These are phyloP conservation scores for Claviceps paspali DNA, from an alignment of 2,329 filamentous ascomycete genomes.

Conservation along the genomic window DNA sequence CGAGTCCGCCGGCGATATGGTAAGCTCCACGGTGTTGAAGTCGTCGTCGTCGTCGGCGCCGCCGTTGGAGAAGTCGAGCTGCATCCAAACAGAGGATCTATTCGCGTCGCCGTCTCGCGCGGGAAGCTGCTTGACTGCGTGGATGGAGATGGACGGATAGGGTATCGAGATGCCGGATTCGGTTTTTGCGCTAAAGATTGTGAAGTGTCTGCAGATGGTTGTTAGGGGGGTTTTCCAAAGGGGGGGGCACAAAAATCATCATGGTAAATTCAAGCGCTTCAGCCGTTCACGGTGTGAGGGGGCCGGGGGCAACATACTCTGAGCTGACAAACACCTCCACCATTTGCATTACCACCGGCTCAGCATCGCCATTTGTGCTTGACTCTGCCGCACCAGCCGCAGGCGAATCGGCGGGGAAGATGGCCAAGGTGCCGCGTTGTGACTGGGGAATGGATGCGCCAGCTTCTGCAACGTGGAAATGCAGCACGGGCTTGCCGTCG, in stretches of 20 bases:
- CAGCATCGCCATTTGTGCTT: conserved; percentile 17
- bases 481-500: conserved; percentile 53
- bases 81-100: conserved; percentile 46
- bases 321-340: conserved; percentile 45
- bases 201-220: conserved; percentile 26
- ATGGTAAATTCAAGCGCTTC: no score
- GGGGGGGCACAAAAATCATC: no score
- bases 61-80: conserved; percentile 48
- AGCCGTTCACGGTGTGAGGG: no score
- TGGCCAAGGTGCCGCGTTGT: conserved; percentile 39
- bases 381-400: conserved; percentile 10
- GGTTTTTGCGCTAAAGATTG: conserved; percentile 44
- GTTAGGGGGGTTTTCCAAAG: not conserved
- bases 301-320: no score
- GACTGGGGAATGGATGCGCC: conserved; percentile 42
- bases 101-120: conserved; percentile 18
- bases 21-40: conserved; percentile 51
- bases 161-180: conserved; percentile 51
- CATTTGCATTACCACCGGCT: conserved; percentile 27
- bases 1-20: conserved; percentile 37
- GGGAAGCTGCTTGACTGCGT: conserved; percentile 51
- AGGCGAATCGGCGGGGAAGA: conserved; percentile 29
- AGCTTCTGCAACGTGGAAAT: conserved; percentile 42
- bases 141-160: conserved; percentile 60
- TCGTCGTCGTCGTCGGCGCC: conserved; percentile 49